A percentile compares a stretch with the other conserved stretches of the same genome.
Conservation (phyloP, 2,329 filamentous ascomycete genomes). For the Diaporthe helianthi region DNA sequence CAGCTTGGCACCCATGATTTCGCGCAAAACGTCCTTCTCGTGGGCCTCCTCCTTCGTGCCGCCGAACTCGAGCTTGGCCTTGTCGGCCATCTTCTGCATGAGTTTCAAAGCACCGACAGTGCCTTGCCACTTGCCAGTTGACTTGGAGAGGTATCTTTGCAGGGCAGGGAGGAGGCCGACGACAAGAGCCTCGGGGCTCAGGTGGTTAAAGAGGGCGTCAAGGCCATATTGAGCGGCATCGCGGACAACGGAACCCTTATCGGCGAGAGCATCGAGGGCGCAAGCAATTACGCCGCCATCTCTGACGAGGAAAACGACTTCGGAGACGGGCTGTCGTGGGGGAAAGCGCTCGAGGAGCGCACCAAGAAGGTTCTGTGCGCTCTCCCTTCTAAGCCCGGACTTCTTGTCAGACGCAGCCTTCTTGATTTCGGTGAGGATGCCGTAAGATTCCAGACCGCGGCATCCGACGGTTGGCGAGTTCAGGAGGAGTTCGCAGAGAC, state of each 20-base stretch:
- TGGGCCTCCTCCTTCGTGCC: constrained; percentile 80
- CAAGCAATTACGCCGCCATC: constrained; percentile 75
- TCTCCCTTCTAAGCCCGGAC: constrained; percentile 82
- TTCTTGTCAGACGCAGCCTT: constrained; percentile 94
- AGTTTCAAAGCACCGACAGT: constrained; percentile 85
- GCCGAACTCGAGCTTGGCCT: constrained; percentile 85
- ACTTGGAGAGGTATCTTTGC: constrained; percentile 77
- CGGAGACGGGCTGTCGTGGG: constrained; percentile 75
- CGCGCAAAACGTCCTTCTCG: constrained; percentile 87
- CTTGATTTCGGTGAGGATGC: constrained; percentile 62
- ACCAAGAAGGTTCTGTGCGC: constrained; percentile 92
- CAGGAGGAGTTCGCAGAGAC: constrained; percentile 65
- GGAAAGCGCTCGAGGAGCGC: constrained; percentile 93
- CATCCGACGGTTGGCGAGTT: constrained; percentile 57
- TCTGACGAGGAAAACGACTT: constrained; percentile 82
- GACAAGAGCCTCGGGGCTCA: constrained; percentile 84
- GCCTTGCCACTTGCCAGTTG: constrained; percentile 96
- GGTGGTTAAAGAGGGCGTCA: constrained; percentile 81
- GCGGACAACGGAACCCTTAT: constrained; percentile 87
- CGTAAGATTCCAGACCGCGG: constrained; percentile 60
- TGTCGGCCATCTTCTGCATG: constrained; percentile 92
- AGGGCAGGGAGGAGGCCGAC: constrained; percentile 82
- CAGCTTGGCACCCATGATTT: constrained; percentile 87
- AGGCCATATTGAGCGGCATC: constrained; percentile 94
- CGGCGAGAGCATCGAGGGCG: constrained; percentile 84